Conservation (phyloP, 202 grass and related monocot species). For the Hordeum pubiflorum region DNA sequence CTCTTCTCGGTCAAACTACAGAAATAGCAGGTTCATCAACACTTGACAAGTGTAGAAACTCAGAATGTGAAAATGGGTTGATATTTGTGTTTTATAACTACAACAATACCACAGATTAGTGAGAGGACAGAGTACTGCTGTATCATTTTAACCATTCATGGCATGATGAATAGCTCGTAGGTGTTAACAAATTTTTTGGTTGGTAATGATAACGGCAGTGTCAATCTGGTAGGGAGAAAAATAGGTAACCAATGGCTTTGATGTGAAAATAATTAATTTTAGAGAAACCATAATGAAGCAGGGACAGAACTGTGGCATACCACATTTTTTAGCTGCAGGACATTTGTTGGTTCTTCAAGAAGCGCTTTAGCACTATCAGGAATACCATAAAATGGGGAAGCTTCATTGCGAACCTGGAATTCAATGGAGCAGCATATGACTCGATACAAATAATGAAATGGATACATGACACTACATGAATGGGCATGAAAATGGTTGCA, state of each 20-base stretch:
- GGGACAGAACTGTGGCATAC: slow-evolving; percentile 43
- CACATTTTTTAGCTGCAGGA: slow-evolving; percentile 82
- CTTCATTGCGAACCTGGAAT: slow-evolving; percentile 50
- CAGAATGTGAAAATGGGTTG: slow-evolving; percentile 6
- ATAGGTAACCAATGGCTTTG: not conserved
- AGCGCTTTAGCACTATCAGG: slow-evolving; percentile 62
- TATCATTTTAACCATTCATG: not conserved
- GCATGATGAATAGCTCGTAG: not conserved
- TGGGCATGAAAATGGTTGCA: slow-evolving; percentile 13
- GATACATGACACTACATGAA: slow-evolving; percentile 7
- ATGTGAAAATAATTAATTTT: not conserved
- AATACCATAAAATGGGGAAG: slow-evolving; percentile 65
- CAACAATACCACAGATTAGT: not conserved
- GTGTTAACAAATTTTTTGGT: not conserved
- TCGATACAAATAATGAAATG: slow-evolving; percentile 12
- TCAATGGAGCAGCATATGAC: not conserved
- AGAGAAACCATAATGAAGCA: slow-evolving; percentile 10
- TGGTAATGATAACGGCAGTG: not conserved
- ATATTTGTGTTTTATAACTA: slow-evolving; percentile 9
- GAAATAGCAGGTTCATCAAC: slow-evolving; percentile 20
- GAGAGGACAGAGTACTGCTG: not conserved
- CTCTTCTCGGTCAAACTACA: slow-evolving; percentile 67
- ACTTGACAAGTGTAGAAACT: slow-evolving; percentile 9
- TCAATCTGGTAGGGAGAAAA: not conserved
- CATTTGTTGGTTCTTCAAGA: slow-evolving; percentile 58